Evolutionary conservation across 352 stramenopile species (phyloP).

Genomic region (Elongisporangium undulatum): DNA sequence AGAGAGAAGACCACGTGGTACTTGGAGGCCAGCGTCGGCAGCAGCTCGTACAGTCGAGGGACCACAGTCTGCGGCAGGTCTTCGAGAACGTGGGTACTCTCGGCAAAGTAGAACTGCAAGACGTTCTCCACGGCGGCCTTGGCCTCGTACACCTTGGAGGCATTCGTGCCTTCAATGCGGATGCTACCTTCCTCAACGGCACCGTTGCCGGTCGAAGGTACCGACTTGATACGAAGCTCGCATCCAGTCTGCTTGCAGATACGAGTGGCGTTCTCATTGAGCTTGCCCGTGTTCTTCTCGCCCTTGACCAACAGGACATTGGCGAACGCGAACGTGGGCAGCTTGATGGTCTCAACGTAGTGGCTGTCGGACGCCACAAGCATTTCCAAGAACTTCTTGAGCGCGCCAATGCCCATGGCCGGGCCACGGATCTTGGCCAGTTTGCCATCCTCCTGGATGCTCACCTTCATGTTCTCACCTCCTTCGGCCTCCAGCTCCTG

Average conservation of each 20-base stretch:
- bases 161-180: constrained; percentile 59
- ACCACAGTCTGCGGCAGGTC: constrained; percentile 42
- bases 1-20: constrained; percentile 62
- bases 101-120: constrained; percentile 74
- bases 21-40: constrained; percentile 44
- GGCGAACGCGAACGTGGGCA: constrained; percentile 44
- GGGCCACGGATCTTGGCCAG: constrained; percentile 66
- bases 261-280: constrained; percentile 74
- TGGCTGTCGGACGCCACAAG: constrained; percentile 45
- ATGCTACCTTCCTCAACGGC: constrained; percentile 33
- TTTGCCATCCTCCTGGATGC: constrained; percentile 63
- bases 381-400: constrained; percentile 80
- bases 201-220: constrained; percentile 10
- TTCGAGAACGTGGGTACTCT: constrained; percentile 45
- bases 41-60: constrained; percentile 55
- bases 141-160: constrained; percentile 64
- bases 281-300: constrained; percentile 17
- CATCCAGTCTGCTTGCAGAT: constrained; percentile 75
- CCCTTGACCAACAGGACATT: constrained; percentile 47
- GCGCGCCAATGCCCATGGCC: constrained; percentile 54
- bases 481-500: constrained; percentile 73
- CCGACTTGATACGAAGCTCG: constrained; percentile 56
- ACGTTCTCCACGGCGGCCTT: constrained; percentile 70
- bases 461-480: constrained; percentile 57
- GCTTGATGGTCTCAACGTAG: constrained; percentile 59